Evolutionary conservation across 306 rosid genomes (phyloP), one percentile per base, ranked within the genome.

Genomic region (Lithocarpus polystachyus): DNA sequence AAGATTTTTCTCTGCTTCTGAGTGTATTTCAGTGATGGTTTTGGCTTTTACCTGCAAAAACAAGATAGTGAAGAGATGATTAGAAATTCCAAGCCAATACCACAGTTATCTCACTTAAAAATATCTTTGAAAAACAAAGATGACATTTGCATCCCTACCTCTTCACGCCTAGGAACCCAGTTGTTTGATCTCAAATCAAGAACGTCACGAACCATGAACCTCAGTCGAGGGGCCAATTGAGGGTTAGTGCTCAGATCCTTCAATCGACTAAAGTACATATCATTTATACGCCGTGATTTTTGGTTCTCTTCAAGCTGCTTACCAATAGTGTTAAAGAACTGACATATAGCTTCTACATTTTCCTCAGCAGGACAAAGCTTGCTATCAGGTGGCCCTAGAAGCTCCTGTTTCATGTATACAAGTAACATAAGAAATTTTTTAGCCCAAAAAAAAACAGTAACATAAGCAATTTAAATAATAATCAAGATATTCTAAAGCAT

Each of bases 81-180:
- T 35, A 33, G 51, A 67, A 33, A 37, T 18, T 33, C 20, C 52
- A 67, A 35, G 14, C 14, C 35, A 10, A 65, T 9, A n/a, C 56
- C 40, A 77, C 2, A 28, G 8, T 15, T 5, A 62, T 14, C 29
- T 62, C n/a, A 62, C 9, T 2, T 14, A 33, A 60, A 9, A 29
- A 23, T 12, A 48, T 35, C 51, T 29, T 26, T 61, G 13, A 2
- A 73, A 53, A 59, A 48, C 2, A 22, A 5, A 82, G 12, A 59
- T 17, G 17, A 45, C 56, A 56, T n/a, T 37, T 12, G 18, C 14
- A 52, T 28, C 22, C 22, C 74, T 86, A 96, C 99, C 99, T 96
- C 98, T 81, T 96, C 99, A 5, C 98, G 98, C 80, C 99, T 89
- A 28, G 99, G 99, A 82, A 96, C 85, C 99, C 99, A 96, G 54